Percentiles rank a stretch among this genome's conserved stretches.
Evolutionary conservation across 1,284 basidiomycete species (phyloP).

Genomic region (Austroboletus niveus): DNA sequence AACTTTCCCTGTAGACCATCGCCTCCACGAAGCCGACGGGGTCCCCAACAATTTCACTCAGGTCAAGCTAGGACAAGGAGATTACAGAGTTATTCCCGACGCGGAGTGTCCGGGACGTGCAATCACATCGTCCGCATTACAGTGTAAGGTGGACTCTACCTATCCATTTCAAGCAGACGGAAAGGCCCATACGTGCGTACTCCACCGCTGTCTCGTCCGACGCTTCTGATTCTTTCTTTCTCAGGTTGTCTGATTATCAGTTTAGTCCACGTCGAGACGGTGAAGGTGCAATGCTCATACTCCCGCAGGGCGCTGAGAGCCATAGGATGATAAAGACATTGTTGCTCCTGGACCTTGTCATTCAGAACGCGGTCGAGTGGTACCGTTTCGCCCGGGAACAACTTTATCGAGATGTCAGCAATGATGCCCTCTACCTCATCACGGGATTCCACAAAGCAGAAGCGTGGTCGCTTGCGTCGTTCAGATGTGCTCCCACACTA

Average conservation of each 20-base stretch:
- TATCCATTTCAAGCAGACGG: not conserved
- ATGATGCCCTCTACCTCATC: conserved; percentile 5
- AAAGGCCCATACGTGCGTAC: not conserved
- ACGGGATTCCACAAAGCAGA: conserved; percentile 6
- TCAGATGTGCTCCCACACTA: not conserved
- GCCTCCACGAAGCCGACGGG: conserved; percentile 4
- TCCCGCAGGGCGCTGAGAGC: conserved; percentile 5
- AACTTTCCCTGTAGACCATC: too few species aligned
- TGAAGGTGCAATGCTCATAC: conserved; percentile 3
- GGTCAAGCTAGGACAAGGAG: not conserved
- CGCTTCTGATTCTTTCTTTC: not conserved
- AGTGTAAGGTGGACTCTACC: not conserved
- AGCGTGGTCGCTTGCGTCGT: conserved; percentile 7
- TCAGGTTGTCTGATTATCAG: not conserved
- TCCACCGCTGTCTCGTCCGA: not conserved
- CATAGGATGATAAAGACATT: not conserved
- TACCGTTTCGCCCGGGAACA: not conserved
- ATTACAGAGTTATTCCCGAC: not conserved
- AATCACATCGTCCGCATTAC: not conserved
- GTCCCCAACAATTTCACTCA: conserved; percentile 8
- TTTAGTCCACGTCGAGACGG: not conserved
- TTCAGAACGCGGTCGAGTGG: conserved; percentile 2
- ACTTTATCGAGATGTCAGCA: not conserved
- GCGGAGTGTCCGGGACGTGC: conserved; percentile 1
- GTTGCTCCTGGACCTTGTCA: not conserved